Conservation (phyloP, 441 rosid genomes). For the Gossypium davidsonii region DNA sequence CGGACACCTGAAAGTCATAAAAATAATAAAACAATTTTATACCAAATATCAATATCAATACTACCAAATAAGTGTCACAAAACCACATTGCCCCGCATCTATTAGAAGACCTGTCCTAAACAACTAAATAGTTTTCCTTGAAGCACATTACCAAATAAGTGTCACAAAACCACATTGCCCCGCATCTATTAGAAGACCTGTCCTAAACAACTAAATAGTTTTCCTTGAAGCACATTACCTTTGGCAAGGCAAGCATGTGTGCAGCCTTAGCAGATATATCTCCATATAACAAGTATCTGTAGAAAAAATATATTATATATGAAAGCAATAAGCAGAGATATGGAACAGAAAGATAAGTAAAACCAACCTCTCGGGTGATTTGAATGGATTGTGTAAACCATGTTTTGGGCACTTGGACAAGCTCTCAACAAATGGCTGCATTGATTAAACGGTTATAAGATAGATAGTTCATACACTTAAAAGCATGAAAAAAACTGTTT, state of each 20-base stretch:
- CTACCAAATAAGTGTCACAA: background rate
- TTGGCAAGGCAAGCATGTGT: conserved; percentile 77
- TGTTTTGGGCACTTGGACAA: conserved; percentile 89
- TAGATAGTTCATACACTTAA: background rate
- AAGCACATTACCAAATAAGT: background rate
- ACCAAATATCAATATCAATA: background rate
- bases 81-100: background rate
- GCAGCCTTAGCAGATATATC: conserved; percentile 83
- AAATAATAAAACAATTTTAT: conserved; percentile 4
- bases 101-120: background rate
- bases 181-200: background rate
- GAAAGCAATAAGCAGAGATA: background rate
- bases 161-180: background rate
- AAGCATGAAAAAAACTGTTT: background rate
- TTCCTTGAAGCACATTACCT: conserved; percentile 36
- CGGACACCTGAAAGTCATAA: conserved; percentile 51
- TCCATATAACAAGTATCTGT: conserved; percentile 86
- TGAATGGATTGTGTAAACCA: conserved; percentile 96
- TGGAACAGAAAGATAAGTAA: conserved; percentile 7
- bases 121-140: background rate
- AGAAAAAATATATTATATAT: background rate
- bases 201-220: background rate
- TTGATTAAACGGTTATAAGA: conserved; percentile 15
- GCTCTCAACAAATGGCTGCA: conserved; percentile 93
- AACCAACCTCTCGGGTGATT: conserved; percentile 80